phyloP scores from a whole-genome alignment of 108 stramenopile genomes.

The Nannochloropsis granulata region DNA sequence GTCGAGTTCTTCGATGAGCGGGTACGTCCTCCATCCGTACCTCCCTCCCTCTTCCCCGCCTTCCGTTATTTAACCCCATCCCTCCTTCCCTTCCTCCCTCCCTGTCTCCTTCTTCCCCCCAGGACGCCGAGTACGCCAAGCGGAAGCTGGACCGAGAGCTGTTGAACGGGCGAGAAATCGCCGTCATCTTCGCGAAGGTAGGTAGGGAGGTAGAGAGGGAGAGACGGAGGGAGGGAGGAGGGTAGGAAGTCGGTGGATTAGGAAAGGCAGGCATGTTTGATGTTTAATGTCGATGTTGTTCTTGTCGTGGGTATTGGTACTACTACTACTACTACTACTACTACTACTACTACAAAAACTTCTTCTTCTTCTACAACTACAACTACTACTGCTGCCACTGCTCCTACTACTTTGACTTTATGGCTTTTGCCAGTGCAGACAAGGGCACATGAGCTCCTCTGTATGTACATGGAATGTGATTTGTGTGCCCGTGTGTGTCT shows the following conservation, averaged over 20 bases:
- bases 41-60: not conserved
- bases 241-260: not conserved
- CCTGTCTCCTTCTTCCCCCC: not conserved
- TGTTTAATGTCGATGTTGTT: too few species aligned
- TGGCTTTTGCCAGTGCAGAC: too few species aligned
- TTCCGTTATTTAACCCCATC: not conserved
- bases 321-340: not conserved
- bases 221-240: too few species aligned
- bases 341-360: too few species aligned
- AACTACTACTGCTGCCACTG: too few species aligned
- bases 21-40: not conserved
- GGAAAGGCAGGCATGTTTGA: not conserved
- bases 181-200: not conserved
- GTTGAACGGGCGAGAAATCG: not conserved
- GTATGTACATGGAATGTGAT: too few species aligned
- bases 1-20: not conserved
- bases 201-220: not conserved
- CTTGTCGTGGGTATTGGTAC: not conserved
- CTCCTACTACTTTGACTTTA: too few species aligned
- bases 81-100: not conserved
- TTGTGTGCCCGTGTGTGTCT: too few species aligned
- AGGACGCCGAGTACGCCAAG: not conserved
- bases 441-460: too few species aligned
- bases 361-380: too few species aligned
- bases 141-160: not conserved